phyloP scores from a whole-genome alignment of 2,329 filamentous ascomycete genomes.

The Dactylonectria estremocensis region DNA sequence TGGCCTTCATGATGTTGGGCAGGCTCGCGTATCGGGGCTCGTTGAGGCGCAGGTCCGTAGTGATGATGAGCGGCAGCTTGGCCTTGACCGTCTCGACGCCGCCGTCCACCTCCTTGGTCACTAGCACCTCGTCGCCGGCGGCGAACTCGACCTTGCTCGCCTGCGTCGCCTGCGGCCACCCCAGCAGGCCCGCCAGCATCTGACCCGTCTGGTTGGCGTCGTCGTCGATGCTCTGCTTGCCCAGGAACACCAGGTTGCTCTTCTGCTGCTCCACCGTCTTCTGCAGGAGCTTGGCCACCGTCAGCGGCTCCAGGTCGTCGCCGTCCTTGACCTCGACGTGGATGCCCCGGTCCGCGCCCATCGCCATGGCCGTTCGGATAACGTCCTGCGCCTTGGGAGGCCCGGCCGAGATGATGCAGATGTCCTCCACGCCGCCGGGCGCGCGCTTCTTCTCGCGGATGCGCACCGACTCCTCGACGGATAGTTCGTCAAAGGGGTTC shows the following conservation, averaged over 20 bases:
- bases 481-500: slow-evolving; percentile 99
- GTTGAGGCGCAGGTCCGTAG: slow-evolving; percentile 94
- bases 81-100: slow-evolving; percentile 91
- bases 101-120: slow-evolving; percentile 94
- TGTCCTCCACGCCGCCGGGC: slow-evolving; percentile 86
- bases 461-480: slow-evolving; percentile 94
- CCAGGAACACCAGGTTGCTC: slow-evolving; percentile 92
- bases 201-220: slow-evolving; percentile 96
- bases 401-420: slow-evolving; percentile 90
- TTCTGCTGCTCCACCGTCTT: slow-evolving; percentile 87
- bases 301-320: slow-evolving; percentile 86
- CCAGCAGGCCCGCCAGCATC: slow-evolving; percentile 94
- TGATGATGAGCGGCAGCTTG: slow-evolving; percentile 93
- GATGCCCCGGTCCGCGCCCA: slow-evolving; percentile 94
- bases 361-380: slow-evolving; percentile 96
- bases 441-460: slow-evolving; percentile 89
- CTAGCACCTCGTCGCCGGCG: slow-evolving; percentile 78
- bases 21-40: slow-evolving; percentile 95
- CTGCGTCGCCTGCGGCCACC: slow-evolving; percentile 96
- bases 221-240: slow-evolving; percentile 99
- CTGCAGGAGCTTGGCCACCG: slow-evolving; percentile 91
- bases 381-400: slow-evolving; percentile 90
- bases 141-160: slow-evolving; percentile 87
- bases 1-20: slow-evolving; percentile 99
- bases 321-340: slow-evolving; percentile 86